Evolutionary conservation across 2,329 filamentous ascomycete genomes (phyloP).

Genomic region (Bisporella sp.): DNA sequence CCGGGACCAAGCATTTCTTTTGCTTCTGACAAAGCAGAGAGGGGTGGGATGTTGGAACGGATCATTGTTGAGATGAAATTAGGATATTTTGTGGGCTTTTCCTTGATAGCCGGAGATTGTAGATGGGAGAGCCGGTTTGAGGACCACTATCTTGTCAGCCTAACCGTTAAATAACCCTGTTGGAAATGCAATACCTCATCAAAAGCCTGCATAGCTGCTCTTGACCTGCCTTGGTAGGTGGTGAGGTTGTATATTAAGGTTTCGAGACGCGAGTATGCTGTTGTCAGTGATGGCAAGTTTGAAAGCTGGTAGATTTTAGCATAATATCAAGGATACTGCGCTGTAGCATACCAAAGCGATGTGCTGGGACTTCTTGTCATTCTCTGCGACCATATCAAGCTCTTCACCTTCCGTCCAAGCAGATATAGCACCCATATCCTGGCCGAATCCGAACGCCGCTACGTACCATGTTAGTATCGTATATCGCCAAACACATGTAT

Average conservation of each 20-base stretch:
- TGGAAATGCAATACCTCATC: too few relatives aligned
- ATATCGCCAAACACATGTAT: neutral
- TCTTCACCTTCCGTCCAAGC: neutral
- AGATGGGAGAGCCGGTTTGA: too few relatives aligned
- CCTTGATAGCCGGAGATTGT: too few relatives aligned
- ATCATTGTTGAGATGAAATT: neutral
- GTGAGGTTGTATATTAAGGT: too few relatives aligned
- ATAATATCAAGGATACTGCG: neutral
- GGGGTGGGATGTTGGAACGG: neutral
- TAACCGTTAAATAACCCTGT: too few relatives aligned
- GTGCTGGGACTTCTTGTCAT: neutral
- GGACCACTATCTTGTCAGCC: too few relatives aligned
- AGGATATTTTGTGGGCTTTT: too few relatives aligned
- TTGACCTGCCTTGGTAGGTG: too few relatives aligned
- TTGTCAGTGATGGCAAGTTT: neutral
- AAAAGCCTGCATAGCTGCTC: too few relatives aligned
- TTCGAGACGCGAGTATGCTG: neutral
- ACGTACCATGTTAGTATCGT: neutral
- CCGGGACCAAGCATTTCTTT: conserved; percentile 6
- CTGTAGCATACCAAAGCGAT: neutral
- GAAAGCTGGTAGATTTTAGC: neutral
- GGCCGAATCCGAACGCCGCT: neutral
- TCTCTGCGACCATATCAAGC: neutral
- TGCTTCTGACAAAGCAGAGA: neutral
- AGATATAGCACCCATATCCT: neutral